Evolutionary conservation across 2,329 filamentous ascomycete genomes (phyloP).

Genomic region (Chalaropsis thielavioides): DNA sequence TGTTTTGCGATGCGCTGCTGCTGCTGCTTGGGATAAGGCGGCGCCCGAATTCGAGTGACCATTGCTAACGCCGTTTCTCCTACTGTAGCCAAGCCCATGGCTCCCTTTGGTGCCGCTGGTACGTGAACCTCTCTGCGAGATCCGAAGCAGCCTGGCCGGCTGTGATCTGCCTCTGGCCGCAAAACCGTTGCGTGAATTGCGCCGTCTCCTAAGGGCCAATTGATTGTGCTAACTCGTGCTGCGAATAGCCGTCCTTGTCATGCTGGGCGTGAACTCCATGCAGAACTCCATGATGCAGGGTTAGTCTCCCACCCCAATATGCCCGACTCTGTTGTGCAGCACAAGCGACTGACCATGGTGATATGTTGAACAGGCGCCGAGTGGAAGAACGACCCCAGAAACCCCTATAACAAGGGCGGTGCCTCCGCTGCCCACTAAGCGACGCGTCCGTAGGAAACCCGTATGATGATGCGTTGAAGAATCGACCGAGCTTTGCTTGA

Average conservation of each 20-base stretch:
- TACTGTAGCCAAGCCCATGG: conserved; percentile 66
- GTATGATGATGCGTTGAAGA: conserved; percentile 4
- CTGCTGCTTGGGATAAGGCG: background rate
- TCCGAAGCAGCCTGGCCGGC: background rate
- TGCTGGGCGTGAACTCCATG: conserved; percentile 80
- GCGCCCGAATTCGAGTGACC: background rate
- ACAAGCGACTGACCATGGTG: background rate
- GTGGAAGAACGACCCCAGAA: conserved; percentile 94
- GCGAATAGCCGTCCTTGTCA: conserved; percentile 60
- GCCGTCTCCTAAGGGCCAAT: conserved; percentile 7
- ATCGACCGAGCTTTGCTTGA: conserved; percentile 1
- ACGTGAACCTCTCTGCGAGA: conserved; percentile 25
- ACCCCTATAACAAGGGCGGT: conserved; percentile 45
- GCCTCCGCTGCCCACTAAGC: conserved; percentile 30
- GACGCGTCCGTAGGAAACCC: background rate
- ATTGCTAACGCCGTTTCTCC: conserved; percentile 21
- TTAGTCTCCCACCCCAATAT: conserved; percentile 30
- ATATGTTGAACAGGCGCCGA: conserved; percentile 56
- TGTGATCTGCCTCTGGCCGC: background rate
- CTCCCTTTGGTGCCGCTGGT: conserved; percentile 91
- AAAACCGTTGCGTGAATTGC: background rate
- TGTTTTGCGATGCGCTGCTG: conserved; percentile 5
- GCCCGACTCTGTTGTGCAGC: background rate
- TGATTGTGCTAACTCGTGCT: conserved; percentile 10
- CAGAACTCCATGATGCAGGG: conserved; percentile 64